Evolutionary conservation across 305 asterid genomes (phyloP), one percentile per base, ranked within the genome.

Genomic region (Fraxinus nigra): DNA sequence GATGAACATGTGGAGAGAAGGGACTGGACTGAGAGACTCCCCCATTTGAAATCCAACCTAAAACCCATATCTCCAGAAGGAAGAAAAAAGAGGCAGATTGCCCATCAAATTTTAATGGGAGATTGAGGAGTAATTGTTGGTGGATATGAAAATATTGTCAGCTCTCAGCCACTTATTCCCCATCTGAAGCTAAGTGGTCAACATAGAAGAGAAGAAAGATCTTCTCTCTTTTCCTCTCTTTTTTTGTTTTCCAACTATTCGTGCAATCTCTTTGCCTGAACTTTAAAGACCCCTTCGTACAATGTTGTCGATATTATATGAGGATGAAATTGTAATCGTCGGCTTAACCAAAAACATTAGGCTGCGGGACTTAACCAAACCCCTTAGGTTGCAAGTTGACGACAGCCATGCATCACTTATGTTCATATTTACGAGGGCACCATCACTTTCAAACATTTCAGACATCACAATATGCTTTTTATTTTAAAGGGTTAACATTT

Each of bases 101-200:
- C 75, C 82, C 87, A 85, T 87, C 79, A 87, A 70, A 84, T n/a
- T 37, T 9, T 61, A 51, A 78, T 5, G 32, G 43, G 51, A 83
- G 79, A 67, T 40, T 69, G 84, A 80, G 72, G 81, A 82, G 72
- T 18, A 79, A 81, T n/a, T 26, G 77, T 76, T 76, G 63, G 77
- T 79, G 56, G 86, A 76, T 78, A 79, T 80, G 79, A 33, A 61
- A 78, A 38, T 80, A 26, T 78, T 84, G 88, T 82, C 89, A 82
- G 85, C 88, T 84, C 92, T 84, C 91, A 87, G 85, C 98, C 98
- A 94, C 96, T 86, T 93, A 81, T 91, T 90, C 86, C 92, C 87
- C 90, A 92, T 90, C 97, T 85, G 83, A n/a, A 85, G 65, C 82
- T 30, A 43, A 74, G 73, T 33, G 84, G 82, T 76, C 85, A 51